Evolutionary conservation across 345 rosid genomes (phyloP).

Genomic region (Jatropha curcas): DNA sequence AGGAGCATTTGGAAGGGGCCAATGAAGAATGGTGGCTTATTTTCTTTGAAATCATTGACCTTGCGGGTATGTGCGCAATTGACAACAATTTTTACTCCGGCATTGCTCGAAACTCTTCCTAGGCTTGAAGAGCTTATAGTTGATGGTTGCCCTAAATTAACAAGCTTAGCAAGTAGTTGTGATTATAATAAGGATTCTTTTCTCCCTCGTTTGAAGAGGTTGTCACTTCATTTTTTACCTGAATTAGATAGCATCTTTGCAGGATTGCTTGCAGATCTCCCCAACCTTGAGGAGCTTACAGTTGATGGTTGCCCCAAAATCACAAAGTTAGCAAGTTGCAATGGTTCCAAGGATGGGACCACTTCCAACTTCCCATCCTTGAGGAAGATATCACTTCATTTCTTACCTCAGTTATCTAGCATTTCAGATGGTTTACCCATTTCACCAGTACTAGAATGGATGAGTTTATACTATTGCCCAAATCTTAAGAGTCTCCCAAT

Average conservation of each 20-base stretch:
- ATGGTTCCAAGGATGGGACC: background rate
- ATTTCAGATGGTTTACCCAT: conserved; percentile 8
- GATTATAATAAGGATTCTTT: too few species aligned
- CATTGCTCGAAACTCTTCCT: background rate
- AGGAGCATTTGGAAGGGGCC: conserved; percentile 5
- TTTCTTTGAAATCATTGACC: background rate
- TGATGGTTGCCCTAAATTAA: conserved; percentile 1
- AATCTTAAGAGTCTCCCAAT: background rate
- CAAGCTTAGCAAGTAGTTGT: background rate
- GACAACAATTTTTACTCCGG: background rate
- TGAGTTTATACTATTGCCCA: background rate
- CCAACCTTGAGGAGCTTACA: conserved; percentile 20
- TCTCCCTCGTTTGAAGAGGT: background rate
- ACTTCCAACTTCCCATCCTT: background rate
- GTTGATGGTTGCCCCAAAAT: conserved; percentile 24
- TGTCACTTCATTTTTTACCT: background rate
- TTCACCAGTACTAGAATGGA: background rate
- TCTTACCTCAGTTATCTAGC: conserved; percentile 1
- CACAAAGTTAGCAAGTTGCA: background rate
- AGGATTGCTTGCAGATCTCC: conserved; percentile 13
- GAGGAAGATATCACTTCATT: conserved; percentile 17
- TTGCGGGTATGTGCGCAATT: background rate
- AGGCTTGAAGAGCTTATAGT: background rate
- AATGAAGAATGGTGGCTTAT: background rate
- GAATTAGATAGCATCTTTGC: conserved; percentile 7